These are phyloP conservation scores for Quercus cerris DNA, from an alignment of 306 rosid species.

Conservation along the genomic window DNA sequence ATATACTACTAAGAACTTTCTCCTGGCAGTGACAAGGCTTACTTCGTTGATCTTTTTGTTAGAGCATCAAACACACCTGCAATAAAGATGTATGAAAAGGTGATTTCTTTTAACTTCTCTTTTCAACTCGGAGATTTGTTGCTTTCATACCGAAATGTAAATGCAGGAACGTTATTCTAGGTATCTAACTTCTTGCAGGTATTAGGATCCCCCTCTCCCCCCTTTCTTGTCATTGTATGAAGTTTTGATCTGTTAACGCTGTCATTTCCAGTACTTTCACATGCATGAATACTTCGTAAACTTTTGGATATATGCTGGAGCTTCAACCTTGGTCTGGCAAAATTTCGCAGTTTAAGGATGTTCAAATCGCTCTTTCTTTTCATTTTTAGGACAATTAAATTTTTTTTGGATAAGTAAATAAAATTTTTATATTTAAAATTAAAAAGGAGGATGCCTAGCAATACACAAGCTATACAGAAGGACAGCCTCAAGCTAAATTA, in stretches of 20 bases:
- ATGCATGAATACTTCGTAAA: not conserved
- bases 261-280: not conserved
- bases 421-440: too few relatives aligned
- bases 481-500: too few relatives aligned
- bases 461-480: too few relatives aligned
- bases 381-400: not conserved
- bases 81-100: slow-evolving; percentile 98
- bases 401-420: too few relatives aligned
- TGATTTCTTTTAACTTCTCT: slow-evolving; percentile 22
- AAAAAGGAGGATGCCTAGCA: too few relatives aligned
- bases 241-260: not conserved
- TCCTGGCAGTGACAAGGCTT: slow-evolving; percentile 81
- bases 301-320: not conserved
- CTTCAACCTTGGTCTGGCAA: not conserved
- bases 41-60: slow-evolving; percentile 93
- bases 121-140: not conserved
- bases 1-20: slow-evolving; percentile 3
- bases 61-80: slow-evolving; percentile 98
- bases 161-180: not conserved
- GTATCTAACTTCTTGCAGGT: not conserved
- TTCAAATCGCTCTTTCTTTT: not conserved
- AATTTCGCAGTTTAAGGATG: not conserved
- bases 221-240: not conserved
- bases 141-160: not conserved
- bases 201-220: not conserved